These are phyloP conservation scores for Citrus australasica DNA, from an alignment of 345 rosid species.

Conservation along the genomic window DNA sequence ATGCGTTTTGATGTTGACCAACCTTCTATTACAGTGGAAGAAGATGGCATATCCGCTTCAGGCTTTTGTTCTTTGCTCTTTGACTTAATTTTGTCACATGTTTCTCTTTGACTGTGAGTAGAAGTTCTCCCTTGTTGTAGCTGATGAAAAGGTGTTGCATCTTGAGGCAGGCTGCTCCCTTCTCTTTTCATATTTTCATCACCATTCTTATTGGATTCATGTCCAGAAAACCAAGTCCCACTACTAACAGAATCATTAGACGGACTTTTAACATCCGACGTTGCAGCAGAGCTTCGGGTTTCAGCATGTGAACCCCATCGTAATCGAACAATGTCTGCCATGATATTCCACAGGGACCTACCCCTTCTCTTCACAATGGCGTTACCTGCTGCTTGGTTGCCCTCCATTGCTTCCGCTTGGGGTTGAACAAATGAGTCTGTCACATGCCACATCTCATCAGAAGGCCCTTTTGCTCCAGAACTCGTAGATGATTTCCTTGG, in stretches of 20 bases:
- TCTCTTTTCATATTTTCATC: conserved; percentile 48
- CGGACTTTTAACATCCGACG: conserved; percentile 52
- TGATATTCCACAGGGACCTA: conserved; percentile 71
- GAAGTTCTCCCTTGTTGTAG: conserved; percentile 31
- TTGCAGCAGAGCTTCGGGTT: conserved; percentile 45
- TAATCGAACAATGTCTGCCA: conserved; percentile 59
- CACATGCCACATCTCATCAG: conserved; percentile 89
- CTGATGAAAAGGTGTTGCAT: conserved; percentile 34
- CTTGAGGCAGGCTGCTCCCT: conserved; percentile 31
- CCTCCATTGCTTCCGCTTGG: conserved; percentile 39
- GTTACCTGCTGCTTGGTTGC: conserved; percentile 30
- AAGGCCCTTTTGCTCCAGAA: conserved; percentile 70
- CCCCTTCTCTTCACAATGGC: conserved; percentile 54
- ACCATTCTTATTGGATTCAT: conserved; percentile 58
- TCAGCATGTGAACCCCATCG: conserved; percentile 70
- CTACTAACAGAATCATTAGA: conserved; percentile 60
- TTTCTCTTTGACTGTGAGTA: conserved; percentile 34
- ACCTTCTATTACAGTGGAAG: conserved; percentile 37
- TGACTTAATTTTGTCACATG: conserved; percentile 20
- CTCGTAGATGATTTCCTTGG: conserved; percentile 40
- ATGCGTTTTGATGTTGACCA: conserved; percentile 30
- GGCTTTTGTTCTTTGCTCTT: conserved; percentile 29
- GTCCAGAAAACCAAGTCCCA: conserved; percentile 87
- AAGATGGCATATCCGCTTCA: conserved; percentile 31
- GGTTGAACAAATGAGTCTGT: conserved; percentile 45